Evolutionary conservation across 1,139 yeast species (phyloP).

Genomic region (Hansenula lynferdii): DNA sequence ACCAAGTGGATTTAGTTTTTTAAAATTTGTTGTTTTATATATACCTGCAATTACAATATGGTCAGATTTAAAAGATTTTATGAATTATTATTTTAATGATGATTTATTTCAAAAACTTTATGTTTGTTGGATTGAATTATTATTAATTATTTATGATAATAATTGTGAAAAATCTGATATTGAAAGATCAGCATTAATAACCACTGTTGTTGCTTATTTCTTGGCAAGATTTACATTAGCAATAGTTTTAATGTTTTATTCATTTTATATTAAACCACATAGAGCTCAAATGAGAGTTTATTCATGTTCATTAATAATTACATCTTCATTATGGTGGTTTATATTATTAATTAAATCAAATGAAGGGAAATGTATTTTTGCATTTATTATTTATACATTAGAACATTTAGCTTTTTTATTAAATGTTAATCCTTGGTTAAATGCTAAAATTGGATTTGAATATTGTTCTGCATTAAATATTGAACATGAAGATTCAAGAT

Average conservation of each 20-base stretch:
- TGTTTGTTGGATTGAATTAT: constrained; percentile 48
- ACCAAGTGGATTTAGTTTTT: constrained; percentile 43
- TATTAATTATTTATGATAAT: constrained; percentile 50
- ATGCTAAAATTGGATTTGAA: constrained; percentile 34
- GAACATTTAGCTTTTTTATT: constrained; percentile 36
- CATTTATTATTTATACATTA: constrained; percentile 36
- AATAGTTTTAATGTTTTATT: constrained; percentile 35
- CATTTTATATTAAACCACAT: constrained; percentile 50
- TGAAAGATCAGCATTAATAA: constrained; percentile 36
- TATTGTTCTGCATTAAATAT: constrained; percentile 59
- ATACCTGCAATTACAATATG: constrained; percentile 61
- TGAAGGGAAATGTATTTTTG: constrained; percentile 43
- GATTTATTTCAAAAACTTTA: constrained; percentile 52
- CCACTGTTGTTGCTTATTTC: constrained; percentile 39
- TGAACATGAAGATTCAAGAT: constrained; percentile 64
- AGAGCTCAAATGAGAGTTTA: constrained; percentile 45
- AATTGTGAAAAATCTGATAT: constrained; percentile 36
- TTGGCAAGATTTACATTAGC: constrained; percentile 41
- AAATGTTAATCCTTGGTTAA: constrained; percentile 45
- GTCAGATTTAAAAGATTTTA: constrained; percentile 60
- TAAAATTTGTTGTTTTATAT: constrained; percentile 47
- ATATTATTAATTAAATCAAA: constrained; percentile 35
- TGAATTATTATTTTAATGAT: constrained; percentile 60
- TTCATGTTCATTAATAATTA: constrained; percentile 29
- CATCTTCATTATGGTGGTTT: constrained; percentile 41